These are phyloP conservation scores for Populus tremula DNA, from an alignment of 345 rosid species.

Conservation along the genomic window DNA sequence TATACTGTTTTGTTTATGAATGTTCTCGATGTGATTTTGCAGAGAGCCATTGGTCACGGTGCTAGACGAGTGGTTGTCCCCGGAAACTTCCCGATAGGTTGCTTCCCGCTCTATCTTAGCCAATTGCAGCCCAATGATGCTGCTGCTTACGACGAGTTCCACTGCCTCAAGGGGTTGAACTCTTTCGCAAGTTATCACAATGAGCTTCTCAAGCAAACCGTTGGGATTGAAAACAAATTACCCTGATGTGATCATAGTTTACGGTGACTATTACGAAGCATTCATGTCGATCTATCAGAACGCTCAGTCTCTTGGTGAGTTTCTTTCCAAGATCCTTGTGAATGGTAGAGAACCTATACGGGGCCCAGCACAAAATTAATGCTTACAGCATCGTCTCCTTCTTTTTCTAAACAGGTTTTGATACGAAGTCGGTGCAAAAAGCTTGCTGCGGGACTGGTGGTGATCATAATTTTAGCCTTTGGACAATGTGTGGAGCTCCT, in stretches of 20 bases:
- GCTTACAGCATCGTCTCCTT: no score
- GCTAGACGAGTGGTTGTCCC: constrained; percentile 10
- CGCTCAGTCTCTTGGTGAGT: constrained; percentile 2
- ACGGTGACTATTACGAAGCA: background rate
- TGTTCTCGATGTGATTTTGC: background rate
- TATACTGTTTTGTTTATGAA: background rate
- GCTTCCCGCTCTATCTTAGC: background rate
- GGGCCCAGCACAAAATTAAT: no score
- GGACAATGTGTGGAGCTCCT: constrained; percentile 16
- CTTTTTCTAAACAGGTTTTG: no score
- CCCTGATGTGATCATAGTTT: background rate
- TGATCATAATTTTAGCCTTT: no score
- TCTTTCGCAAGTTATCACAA: background rate
- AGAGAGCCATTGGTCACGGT: background rate
- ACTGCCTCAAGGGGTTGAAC: constrained; percentile 4
- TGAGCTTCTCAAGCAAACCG: background rate
- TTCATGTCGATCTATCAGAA: background rate
- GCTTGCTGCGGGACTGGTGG: no score
- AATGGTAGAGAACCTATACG: no score
- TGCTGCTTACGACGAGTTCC: background rate
- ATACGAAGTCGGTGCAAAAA: no score
- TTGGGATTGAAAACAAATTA: background rate
- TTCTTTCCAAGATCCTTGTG: background rate
- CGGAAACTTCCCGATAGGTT: background rate
- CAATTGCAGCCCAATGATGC: background rate